Percentiles rank a stretch among this genome's conserved stretches.
These are phyloP conservation scores for Talaromyces amestolkiae DNA, from an alignment of 2,329 filamentous ascomycete species.

Conservation along the genomic window DNA sequence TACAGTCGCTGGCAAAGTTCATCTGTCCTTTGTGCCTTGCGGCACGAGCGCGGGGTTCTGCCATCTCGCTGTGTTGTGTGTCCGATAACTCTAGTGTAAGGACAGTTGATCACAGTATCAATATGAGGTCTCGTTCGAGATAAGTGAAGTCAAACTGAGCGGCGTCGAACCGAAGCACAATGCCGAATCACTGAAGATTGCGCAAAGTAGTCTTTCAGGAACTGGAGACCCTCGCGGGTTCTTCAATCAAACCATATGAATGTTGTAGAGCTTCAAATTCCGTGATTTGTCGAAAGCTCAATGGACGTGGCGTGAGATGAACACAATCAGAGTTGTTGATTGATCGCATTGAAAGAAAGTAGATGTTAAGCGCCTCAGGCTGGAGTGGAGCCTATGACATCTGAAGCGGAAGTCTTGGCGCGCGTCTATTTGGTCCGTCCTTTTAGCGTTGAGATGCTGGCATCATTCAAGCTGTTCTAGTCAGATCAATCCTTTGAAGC, in stretches of 20 bases:
- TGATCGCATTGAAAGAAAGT: neutral
- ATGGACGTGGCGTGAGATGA: neutral
- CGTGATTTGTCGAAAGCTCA: neutral
- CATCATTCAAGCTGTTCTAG: slow-evolving; percentile 2
- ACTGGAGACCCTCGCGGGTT: neutral
- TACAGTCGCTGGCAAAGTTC: slow-evolving; percentile 73
- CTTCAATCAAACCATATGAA: neutral
- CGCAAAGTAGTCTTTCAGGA: neutral
- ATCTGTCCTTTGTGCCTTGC: slow-evolving; percentile 79
- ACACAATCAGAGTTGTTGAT: neutral
- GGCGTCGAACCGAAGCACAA: neutral
- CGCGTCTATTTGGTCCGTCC: neutral
- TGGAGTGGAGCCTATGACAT: neutral
- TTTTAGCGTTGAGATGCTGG: slow-evolving; percentile 1
- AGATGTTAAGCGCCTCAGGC: neutral
- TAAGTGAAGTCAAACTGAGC: neutral
- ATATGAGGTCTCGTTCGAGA: neutral
- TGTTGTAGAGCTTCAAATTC: neutral
- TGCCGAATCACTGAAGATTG: neutral
- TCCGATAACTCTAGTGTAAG: neutral
- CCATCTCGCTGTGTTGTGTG: slow-evolving; percentile 41
- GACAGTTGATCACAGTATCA: too few relatives aligned
- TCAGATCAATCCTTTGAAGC: neutral
- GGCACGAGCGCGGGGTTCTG: slow-evolving; percentile 74
- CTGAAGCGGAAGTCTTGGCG: slow-evolving; percentile 3